Conservation (phyloP, 768 basidiomycete species). For the Obba rivulosa region DNA sequence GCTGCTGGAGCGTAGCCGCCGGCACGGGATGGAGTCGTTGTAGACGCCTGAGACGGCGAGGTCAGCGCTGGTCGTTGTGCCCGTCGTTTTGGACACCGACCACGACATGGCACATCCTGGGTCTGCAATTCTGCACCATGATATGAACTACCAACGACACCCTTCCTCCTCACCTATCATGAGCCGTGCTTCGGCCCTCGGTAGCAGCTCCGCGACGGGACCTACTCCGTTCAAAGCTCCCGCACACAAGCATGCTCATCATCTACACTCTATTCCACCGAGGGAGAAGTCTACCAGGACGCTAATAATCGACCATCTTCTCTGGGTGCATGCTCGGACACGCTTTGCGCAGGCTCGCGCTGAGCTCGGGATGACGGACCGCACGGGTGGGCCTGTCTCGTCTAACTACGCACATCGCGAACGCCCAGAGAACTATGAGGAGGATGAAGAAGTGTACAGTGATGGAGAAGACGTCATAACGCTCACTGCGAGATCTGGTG, state of each 20-base stretch:
- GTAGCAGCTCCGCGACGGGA: conserved; percentile 4
- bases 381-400: conserved; percentile 62
- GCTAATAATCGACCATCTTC: conserved; percentile 81
- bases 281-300: conserved; percentile 87
- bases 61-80: too few relatives aligned
- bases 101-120: too few relatives aligned
- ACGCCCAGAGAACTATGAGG: conserved; percentile 72
- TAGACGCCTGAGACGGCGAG: too few relatives aligned
- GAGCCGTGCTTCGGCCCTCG: conserved; percentile 14
- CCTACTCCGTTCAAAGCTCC: conserved; percentile 53
- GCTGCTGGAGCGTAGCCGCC: too few relatives aligned
- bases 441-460: conserved; percentile 61
- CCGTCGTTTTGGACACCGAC: too few relatives aligned
- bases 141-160: conserved; percentile 14
- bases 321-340: conserved; percentile 79
- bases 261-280: conserved; percentile 81
- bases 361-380: conserved; percentile 82
- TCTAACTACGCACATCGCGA: conserved; percentile 56
- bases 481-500: conserved; percentile 45
- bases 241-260: conserved; percentile 86
- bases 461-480: conserved; percentile 53
- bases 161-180: conserved; percentile 18
- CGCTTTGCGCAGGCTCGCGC: conserved; percentile 81
- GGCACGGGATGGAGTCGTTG: too few relatives aligned
- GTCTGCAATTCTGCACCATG: conserved; percentile 5